These are phyloP conservation scores for Phoenix dactylifera DNA, from an alignment of 176 grass and related monocot genomes.

Conservation along the genomic window DNA sequence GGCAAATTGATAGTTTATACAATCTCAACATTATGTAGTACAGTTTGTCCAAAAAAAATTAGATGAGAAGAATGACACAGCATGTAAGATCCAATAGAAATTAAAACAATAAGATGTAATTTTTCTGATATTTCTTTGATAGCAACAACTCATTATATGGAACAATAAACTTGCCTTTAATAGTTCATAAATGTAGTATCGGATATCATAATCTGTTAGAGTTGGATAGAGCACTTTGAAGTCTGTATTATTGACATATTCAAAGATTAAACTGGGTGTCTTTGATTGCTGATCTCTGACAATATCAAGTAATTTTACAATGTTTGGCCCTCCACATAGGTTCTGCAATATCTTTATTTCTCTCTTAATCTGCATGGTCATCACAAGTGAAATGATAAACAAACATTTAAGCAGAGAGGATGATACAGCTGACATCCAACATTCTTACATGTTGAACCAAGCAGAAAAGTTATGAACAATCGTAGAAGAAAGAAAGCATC, in stretches of 20 bases:
- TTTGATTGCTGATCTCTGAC: constrained; percentile 11
- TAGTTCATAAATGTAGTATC: constrained; percentile 10
- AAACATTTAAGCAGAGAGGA: no score
- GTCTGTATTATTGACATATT: constrained; percentile 8
- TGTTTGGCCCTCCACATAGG: constrained; percentile 3
- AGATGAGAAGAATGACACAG: no score
- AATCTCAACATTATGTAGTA: no score
- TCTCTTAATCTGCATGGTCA: constrained; percentile 2
- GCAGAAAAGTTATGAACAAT: no score
- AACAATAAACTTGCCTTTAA: neutral
- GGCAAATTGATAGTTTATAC: no score
- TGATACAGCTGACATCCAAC: no score
- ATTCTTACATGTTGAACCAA: neutral
- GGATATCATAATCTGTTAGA: constrained; percentile 2
- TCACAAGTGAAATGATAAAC: neutral
- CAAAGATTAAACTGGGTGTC: constrained; percentile 1
- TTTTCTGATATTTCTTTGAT: no score
- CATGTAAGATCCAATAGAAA: no score
- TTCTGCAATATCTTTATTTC: constrained; percentile 10
- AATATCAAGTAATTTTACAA: constrained; percentile 2
- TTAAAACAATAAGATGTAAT: no score
- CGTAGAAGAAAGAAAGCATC: no score
- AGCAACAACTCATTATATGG: no score
- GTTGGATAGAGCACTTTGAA: constrained; percentile 7
- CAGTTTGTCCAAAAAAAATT: no score